Conservation (phyloP, 2,329 filamentous ascomycete genomes). For the Raffaelea ambrosiae region DNA sequence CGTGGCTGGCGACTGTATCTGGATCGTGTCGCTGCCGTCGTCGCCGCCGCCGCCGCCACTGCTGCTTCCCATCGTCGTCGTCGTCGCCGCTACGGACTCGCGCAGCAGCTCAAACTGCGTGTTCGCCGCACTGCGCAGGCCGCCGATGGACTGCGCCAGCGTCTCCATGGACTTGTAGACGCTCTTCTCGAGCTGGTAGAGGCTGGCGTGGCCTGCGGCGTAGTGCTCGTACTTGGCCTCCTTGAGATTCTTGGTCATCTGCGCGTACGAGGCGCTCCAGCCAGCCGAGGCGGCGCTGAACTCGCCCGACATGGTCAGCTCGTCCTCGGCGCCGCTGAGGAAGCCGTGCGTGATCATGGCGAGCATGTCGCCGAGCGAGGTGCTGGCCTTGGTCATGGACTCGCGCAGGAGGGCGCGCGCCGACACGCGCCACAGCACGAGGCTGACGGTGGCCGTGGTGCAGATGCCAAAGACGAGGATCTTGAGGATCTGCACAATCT, state of each 20-base stretch:
- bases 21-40: neutral
- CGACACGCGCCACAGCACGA: slow-evolving; percentile 70
- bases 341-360: slow-evolving; percentile 77
- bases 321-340: slow-evolving; percentile 71
- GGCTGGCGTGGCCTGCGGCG: slow-evolving; percentile 65
- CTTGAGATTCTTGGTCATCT: slow-evolving; percentile 66
- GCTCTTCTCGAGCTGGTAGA: slow-evolving; percentile 70
- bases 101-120: slow-evolving; percentile 81
- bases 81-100: slow-evolving; percentile 35
- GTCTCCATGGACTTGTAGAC: slow-evolving; percentile 79
- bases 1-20: neutral
- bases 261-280: slow-evolving; percentile 59
- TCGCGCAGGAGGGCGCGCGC: slow-evolving; percentile 65
- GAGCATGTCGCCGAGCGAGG: slow-evolving; percentile 71
- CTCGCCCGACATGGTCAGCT: slow-evolving; percentile 53
- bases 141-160: slow-evolving; percentile 81
- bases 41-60: neutral
- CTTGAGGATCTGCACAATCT: slow-evolving; percentile 73
- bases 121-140: slow-evolving; percentile 77
- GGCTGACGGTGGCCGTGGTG: slow-evolving; percentile 63
- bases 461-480: slow-evolving; percentile 74
- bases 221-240: slow-evolving; percentile 91
- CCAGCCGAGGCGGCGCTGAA: slow-evolving; percentile 54
- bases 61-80: too few relatives aligned
- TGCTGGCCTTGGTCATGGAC: slow-evolving; percentile 65